Percentiles rank a stretch among this genome's conserved stretches.
phyloP scores from a whole-genome alignment of 805 yeast species.

The Saccharomycopsis sp. region DNA sequence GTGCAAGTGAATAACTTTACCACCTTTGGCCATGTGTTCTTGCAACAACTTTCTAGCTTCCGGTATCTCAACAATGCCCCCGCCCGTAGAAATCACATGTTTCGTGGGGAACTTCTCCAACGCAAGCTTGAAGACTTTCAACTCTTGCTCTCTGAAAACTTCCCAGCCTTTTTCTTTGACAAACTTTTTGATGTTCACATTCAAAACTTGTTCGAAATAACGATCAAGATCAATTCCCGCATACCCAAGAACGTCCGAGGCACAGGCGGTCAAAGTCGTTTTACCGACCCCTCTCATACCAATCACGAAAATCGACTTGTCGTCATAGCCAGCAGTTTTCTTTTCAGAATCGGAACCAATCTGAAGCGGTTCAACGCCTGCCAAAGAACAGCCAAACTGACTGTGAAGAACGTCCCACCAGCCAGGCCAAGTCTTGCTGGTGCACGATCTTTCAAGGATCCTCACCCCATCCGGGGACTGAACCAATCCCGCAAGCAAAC shows the following conservation, averaged over 20 bases:
- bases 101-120: slow-evolving; percentile 36
- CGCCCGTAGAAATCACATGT: slow-evolving; percentile 85
- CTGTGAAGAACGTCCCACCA: slow-evolving; percentile 95
- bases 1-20: slow-evolving; percentile 84
- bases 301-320: slow-evolving; percentile 59
- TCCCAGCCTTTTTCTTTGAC: slow-evolving; percentile 76
- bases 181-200: slow-evolving; percentile 46
- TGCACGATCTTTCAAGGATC: slow-evolving; percentile 81
- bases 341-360: slow-evolving; percentile 20
- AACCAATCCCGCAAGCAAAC: slow-evolving; percentile 72
- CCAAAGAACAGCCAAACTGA: slow-evolving; percentile 51
- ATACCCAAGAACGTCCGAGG: slow-evolving; percentile 61
- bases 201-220: slow-evolving; percentile 48
- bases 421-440: slow-evolving; percentile 99
- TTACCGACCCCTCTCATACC: slow-evolving; percentile 99
- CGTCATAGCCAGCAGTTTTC: slow-evolving; percentile 6
- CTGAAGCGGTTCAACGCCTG: slow-evolving; percentile 54
- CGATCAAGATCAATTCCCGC: slow-evolving; percentile 67
- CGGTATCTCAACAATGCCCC: slow-evolving; percentile 81
- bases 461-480: slow-evolving; percentile 41
- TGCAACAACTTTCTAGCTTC: slow-evolving; percentile 58
- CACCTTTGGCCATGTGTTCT: slow-evolving; percentile 44
- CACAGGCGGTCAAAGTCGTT: slow-evolving; percentile 74
- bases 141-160: slow-evolving; percentile 66
- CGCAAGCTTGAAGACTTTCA: slow-evolving; percentile 43